These are phyloP conservation scores for Monilinia polystroma DNA, from an alignment of 2,329 filamentous ascomycete species.

Conservation along the genomic window DNA sequence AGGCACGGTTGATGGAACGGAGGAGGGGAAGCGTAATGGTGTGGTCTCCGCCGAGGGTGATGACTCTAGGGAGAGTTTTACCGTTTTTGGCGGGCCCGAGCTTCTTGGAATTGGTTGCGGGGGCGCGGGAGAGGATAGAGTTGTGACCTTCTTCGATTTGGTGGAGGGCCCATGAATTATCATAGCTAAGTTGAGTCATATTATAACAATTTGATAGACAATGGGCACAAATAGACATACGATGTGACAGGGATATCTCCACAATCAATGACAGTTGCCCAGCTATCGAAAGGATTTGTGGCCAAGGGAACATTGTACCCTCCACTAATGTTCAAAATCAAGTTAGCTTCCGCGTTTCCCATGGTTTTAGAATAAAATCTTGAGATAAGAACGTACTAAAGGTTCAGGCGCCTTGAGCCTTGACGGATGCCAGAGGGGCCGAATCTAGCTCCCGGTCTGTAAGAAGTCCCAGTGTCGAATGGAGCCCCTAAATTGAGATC, in stretches of 20 bases:
- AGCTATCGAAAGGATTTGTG: conserved; percentile 78
- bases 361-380: not conserved
- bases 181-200: conserved; percentile 55
- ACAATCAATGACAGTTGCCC: conserved; percentile 78
- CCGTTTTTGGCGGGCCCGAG: conserved; percentile 68
- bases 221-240: conserved; percentile 47
- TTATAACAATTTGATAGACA: not conserved
- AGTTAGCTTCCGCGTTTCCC: conserved; percentile 41
- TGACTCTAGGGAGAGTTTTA: conserved; percentile 75
- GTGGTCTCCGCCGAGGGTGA: conserved; percentile 69
- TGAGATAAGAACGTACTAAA: conserved; percentile 63
- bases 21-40: conserved; percentile 61
- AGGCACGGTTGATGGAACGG: conserved; percentile 59
- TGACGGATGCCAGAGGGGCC: conserved; percentile 83
- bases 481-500: conserved; percentile 59
- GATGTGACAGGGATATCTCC: conserved; percentile 84
- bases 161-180: conserved; percentile 76
- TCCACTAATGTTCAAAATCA: conserved; percentile 57
- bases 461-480: conserved; percentile 84
- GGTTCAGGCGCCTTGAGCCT: conserved; percentile 80
- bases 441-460: conserved; percentile 79
- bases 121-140: conserved; percentile 67
- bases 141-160: conserved; percentile 87
- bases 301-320: conserved; percentile 82
- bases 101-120: conserved; percentile 66